Percentiles rank a stretch among this genome's conserved stretches.
Evolutionary conservation across 1,284 basidiomycete species (phyloP).

Genomic region (Tylopilus sp.): DNA sequence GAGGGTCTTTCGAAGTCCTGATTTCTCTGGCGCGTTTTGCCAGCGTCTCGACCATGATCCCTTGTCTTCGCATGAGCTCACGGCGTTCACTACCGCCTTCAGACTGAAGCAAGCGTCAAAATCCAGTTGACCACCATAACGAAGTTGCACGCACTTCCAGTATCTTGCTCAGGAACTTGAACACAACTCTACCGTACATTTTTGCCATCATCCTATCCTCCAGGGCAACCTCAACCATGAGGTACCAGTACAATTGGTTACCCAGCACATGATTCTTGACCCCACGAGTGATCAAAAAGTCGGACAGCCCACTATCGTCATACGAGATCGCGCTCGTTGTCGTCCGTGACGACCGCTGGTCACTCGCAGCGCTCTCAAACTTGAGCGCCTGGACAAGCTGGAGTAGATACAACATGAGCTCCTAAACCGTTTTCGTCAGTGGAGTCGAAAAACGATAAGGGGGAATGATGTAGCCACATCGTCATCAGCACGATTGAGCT

Average conservation of each 20-base stretch:
- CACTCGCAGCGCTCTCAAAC: conserved; percentile 79
- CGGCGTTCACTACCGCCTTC: conserved; percentile 74
- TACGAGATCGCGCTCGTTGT: conserved; percentile 71
- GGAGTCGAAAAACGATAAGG: not conserved
- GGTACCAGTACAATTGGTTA: conserved; percentile 95
- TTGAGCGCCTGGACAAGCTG: conserved; percentile 98
- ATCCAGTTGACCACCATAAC: not conserved
- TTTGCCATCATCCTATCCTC: conserved; percentile 82
- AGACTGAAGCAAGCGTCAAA: conserved; percentile 41
- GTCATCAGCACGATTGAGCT: conserved; percentile 89
- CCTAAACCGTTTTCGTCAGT: conserved; percentile 46
- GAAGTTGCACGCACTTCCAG: conserved; percentile 58
- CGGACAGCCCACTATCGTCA: conserved; percentile 81
- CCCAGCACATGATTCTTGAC: conserved; percentile 82
- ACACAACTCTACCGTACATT: conserved; percentile 90
- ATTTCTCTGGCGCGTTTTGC: conserved; percentile 84
- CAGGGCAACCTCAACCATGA: conserved; percentile 84
- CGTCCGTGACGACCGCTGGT: conserved; percentile 63
- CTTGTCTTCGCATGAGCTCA: conserved; percentile 81
- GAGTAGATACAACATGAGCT: conserved; percentile 87
- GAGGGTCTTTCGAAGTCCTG: conserved; percentile 85
- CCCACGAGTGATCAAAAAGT: conserved; percentile 86
- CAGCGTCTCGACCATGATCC: conserved; percentile 79
- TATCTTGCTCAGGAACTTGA: conserved; percentile 83
- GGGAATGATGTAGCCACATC: conserved; percentile 58